Percentiles rank a stretch among this genome's conserved stretches.
Evolutionary conservation across 805 yeast species (phyloP).

Genomic region (Limtongia smithiae): DNA sequence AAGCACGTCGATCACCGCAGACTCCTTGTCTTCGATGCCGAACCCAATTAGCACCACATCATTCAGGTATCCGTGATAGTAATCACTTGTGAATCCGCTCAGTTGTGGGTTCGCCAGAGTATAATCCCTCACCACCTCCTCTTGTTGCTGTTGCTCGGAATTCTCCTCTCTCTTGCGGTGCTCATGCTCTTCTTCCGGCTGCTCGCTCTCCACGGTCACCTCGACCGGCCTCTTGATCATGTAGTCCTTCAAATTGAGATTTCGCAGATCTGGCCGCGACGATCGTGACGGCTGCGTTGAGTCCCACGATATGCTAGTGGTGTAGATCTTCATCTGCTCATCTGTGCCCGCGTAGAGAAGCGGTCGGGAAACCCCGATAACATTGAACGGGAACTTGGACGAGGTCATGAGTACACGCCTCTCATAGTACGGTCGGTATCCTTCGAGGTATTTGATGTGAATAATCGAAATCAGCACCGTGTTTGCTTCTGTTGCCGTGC

Average conservation of each 20-base stretch:
- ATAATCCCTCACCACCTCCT: slow-evolving; percentile 7
- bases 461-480: slow-evolving; percentile 26
- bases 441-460: slow-evolving; percentile 24
- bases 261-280: slow-evolving; percentile 13
- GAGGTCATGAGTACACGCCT: slow-evolving; percentile 22
- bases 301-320: slow-evolving; percentile 24
- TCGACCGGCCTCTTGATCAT: slow-evolving; percentile 1
- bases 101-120: slow-evolving; percentile 16
- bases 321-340: slow-evolving; percentile 17
- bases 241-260: slow-evolving; percentile 7
- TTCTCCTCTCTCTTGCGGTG: slow-evolving; percentile 3
- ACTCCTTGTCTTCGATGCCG: slow-evolving; percentile 26
- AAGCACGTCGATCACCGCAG: slow-evolving; percentile 25
- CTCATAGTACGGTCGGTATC: slow-evolving; percentile 26
- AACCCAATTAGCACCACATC: slow-evolving; percentile 23
- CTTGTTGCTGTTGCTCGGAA: slow-evolving; percentile 12
- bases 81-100: slow-evolving; percentile 21
- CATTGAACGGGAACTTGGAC: slow-evolving; percentile 26
- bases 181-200: neutral
- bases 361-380: slow-evolving; percentile 25
- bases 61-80: slow-evolving; percentile 27
- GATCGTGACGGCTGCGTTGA: slow-evolving; percentile 21
- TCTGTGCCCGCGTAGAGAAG: slow-evolving; percentile 23
- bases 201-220: neutral
- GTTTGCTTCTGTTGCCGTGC: slow-evolving; percentile 25